Evolutionary conservation across 83 land plant species (phyloP), one percentile per base, ranked within the genome.

Genomic region (Picea mariana): DNA sequence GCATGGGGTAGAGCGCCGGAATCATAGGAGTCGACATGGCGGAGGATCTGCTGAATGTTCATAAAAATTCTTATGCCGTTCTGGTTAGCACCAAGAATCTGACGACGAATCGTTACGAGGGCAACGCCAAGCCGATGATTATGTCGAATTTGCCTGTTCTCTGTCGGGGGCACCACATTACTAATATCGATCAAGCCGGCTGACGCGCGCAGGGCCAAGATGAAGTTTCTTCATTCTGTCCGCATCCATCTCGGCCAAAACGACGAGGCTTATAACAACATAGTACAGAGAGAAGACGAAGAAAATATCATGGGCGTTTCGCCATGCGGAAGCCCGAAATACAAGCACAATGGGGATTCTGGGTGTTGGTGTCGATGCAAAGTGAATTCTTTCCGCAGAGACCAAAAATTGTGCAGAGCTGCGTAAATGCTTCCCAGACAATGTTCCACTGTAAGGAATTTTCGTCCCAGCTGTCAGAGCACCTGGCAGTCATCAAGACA

Each of bases 1-100:
- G 89, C 64, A 85, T 87, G 89, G 87, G 87, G 0, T 87, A 87
- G 75, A 82, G 84, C 75, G 89, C 89, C 13, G 80, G 88, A 66
- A 38, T 87, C 62, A 79, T 85, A 34, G 79, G 81, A 42, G 66
- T 87, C n/a, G 87, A 79, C 76, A 47, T 87, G 61, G 89, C 84
- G 40, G 81, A 65, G 31, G 58, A 82, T 52, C 34, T 85, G 16
- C 81, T 87, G 47, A 49, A 24, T 18, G 61, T 78, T 26, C 81
- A 75, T 26, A 21, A 6, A 27, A 82, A 84, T 55, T 67, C 71
- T 6, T 75, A 75, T 27, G 87, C 86, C 4, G 49, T 86, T 9
- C 52, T 86, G 66, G 82, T 84, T 47, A 80, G 87, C 61, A 79
- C 86, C 13, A 87, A 86, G 75, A 78, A 75, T 49, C 68, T 86